Conservation (phyloP, 1,284 basidiomycete species). For the Trichosporon asahii region DNA sequence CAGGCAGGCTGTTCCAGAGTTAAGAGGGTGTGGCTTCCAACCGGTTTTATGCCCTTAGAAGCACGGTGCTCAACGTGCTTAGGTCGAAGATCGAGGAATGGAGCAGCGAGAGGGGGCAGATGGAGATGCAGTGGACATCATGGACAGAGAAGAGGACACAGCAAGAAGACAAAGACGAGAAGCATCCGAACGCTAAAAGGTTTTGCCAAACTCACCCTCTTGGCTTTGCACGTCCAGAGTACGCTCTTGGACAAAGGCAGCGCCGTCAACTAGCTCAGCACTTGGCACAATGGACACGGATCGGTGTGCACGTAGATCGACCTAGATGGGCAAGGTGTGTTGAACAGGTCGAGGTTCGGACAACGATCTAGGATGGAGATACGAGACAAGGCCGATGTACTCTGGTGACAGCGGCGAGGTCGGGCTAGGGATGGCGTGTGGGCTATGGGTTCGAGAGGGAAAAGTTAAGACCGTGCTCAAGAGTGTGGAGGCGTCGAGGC, state of each 20-base stretch:
- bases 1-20: neutral
- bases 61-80: neutral
- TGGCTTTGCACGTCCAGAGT: neutral
- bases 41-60: neutral
- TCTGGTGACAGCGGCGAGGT: neutral
- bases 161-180: constrained; percentile 1
- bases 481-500: neutral
- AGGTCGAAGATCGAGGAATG: neutral
- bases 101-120: neutral
- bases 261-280: neutral
- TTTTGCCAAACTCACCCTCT: neutral
- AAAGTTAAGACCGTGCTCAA: neutral
- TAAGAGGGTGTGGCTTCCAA: neutral
- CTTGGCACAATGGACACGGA: neutral
- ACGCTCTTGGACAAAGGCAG: neutral
- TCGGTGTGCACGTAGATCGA: neutral
- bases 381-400: neutral
- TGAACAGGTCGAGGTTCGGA: neutral
- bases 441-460: neutral
- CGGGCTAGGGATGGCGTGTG: neutral
- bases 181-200: neutral
- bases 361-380: neutral
- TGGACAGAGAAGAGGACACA: neutral
- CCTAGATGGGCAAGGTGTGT: neutral
- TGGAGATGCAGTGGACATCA: neutral